Percentiles rank a stretch among this genome's conserved stretches.
phyloP scores from a whole-genome alignment of 306 rosid species.

The Albizia julibrissin region DNA sequence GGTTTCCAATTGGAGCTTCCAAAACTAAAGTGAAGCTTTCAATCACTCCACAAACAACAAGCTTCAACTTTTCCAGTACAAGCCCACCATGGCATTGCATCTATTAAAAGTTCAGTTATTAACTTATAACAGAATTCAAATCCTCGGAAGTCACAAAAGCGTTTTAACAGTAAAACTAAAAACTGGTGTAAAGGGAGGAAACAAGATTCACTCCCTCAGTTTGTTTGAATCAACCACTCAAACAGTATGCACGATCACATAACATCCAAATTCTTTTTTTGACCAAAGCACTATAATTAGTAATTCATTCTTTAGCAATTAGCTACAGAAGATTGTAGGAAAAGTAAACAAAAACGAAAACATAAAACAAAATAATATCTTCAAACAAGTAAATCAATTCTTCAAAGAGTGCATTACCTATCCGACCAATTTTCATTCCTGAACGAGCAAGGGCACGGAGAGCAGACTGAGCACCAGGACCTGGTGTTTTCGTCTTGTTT shows the following conservation, averaged over 20 bases:
- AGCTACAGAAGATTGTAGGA: neutral
- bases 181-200: neutral
- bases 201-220: neutral
- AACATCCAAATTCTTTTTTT: neutral
- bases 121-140: neutral
- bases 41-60: neutral
- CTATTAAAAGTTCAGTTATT: neutral
- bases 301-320: neutral
- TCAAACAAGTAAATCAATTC: neutral
- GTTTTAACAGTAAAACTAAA: neutral
- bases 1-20: neutral
- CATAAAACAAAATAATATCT: neutral
- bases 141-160: neutral
- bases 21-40: neutral
- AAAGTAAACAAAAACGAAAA: neutral
- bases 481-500: slow-evolving; percentile 82
- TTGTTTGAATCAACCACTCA: neutral
- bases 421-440: slow-evolving; percentile 86
- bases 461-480: slow-evolving; percentile 91
- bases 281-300: neutral
- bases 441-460: slow-evolving; percentile 92
- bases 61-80: neutral
- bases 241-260: neutral
- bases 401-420: slow-evolving; percentile 44
- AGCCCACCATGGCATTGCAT: neutral